These are phyloP conservation scores for Xylaria sp. DNA, from an alignment of 2,329 filamentous ascomycete genomes.

Conservation along the genomic window DNA sequence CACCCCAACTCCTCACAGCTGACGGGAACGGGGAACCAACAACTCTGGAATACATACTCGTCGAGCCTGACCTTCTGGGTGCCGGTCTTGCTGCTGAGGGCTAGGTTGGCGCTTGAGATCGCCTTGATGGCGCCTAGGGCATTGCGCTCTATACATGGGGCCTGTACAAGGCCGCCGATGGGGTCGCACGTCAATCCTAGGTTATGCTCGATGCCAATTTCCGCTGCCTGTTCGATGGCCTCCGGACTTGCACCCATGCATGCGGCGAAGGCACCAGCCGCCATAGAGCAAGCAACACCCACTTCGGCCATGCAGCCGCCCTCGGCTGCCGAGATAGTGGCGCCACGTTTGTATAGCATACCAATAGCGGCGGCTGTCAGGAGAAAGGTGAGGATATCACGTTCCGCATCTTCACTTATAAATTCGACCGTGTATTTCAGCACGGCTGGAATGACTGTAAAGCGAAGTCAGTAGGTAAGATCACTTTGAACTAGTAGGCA, in stretches of 20 bases:
- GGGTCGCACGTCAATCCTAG: constrained; percentile 54
- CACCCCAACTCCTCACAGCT: background rate
- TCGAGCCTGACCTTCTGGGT: constrained; percentile 53
- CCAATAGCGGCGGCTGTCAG: constrained; percentile 53
- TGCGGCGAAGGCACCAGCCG: constrained; percentile 52
- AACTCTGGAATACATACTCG: constrained; percentile 30
- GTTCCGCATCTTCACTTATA: constrained; percentile 52
- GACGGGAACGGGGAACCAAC: background rate
- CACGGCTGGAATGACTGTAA: constrained; percentile 48
- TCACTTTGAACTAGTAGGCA: background rate
- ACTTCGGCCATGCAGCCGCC: constrained; percentile 59
- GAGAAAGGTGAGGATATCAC: constrained; percentile 52
- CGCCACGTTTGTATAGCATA: constrained; percentile 57
- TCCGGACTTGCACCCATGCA: constrained; percentile 55
- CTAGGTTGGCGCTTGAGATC: constrained; percentile 53
- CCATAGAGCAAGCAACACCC: constrained; percentile 56
- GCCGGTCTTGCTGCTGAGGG: constrained; percentile 47
- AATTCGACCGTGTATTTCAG: constrained; percentile 55
- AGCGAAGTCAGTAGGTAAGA: background rate
- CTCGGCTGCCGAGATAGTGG: constrained; percentile 54
- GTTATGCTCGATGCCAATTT: constrained; percentile 57
- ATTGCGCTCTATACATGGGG: constrained; percentile 55
- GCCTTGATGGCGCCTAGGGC: constrained; percentile 55
- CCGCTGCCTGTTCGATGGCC: constrained; percentile 54
- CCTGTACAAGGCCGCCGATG: constrained; percentile 53